Base-by-base conservation (phyloP, 176 grass and related monocot species). In the Aechmea fasciata region DNA sequence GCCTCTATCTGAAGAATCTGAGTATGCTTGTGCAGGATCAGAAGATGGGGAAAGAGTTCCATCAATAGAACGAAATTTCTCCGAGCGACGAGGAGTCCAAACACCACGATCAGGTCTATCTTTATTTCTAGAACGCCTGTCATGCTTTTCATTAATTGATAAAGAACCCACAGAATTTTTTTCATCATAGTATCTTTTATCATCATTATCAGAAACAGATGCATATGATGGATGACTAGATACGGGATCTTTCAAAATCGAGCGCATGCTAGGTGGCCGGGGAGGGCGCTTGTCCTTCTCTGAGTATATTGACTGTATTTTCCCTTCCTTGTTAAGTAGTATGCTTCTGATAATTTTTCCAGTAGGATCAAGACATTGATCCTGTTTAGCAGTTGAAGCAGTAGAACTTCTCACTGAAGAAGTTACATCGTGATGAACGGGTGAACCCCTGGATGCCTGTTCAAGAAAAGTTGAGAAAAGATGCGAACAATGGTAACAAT, bases 21-120 rank as follows among this genome's bases (percentile, higher is more conserved):
- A 64, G 51, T 77, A 73, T n/a, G 51, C 52, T 54, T 73, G 63
- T 5, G 51, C 25, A 64, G 76, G 73, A 2, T 92, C 85, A 72
- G 89, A 74, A 1, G 81, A 79, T 11, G 69, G 77, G n/a, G 68
- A 50, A 68, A 77, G 81, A 6, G 29, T 54, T 75, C 69, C 50
- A 75, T 71, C 79, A 33, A 41, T 81, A 65, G 75, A 65, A 73
- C 69, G 70, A 71, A 82, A 78, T 65, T 79, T 93, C 41, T 90
- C 89, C 77, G 88, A 78, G 54, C 85, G 79, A 49, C 87, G 87
- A 81, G 86, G 90, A 52, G 95, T 73, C 95, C 95, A 94, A 66
- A 93, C 84, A 71, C 88, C 83, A 70, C 86, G 83, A 80, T 92
- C 94, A 54, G 87, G 84, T 72, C 84, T 93, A 54, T 99, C 94